Evolutionary conservation across 2,329 filamentous ascomycete species (phyloP).

Genomic region (Fusarium nurragi): DNA sequence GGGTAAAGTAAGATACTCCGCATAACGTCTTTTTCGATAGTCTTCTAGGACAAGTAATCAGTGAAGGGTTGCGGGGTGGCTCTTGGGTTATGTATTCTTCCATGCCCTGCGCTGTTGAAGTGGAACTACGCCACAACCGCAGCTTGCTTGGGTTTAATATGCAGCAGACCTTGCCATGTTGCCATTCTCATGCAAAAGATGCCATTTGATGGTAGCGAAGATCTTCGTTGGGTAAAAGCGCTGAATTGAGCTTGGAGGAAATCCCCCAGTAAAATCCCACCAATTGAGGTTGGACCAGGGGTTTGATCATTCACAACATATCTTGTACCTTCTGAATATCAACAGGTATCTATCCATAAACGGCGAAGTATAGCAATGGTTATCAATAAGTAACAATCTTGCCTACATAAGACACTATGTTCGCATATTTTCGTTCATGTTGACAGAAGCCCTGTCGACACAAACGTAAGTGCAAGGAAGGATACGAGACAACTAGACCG

Average conservation of each 20-base stretch:
- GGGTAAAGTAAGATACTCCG: constrained; percentile 5
- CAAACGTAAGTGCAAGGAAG: too few relatives aligned
- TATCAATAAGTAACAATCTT: too few relatives aligned
- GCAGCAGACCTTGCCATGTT: background rate
- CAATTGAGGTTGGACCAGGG: background rate
- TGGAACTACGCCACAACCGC: background rate
- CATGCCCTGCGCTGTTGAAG: background rate
- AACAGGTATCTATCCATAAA: too few relatives aligned
- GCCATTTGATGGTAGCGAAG: background rate
- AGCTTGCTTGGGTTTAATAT: background rate
- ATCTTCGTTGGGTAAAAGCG: background rate
- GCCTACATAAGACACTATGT: too few relatives aligned
- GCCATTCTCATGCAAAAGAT: background rate
- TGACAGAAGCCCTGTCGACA: too few relatives aligned
- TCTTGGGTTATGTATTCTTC: background rate
- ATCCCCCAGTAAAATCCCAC: background rate
- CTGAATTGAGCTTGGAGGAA: background rate
- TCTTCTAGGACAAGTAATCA: background rate
- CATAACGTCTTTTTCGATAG: background rate
- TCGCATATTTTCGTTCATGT: too few relatives aligned
- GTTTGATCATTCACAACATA: too few relatives aligned
- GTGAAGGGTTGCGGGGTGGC: background rate
- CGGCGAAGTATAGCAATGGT: too few relatives aligned
- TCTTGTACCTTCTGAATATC: too few relatives aligned
- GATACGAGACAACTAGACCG: background rate